Evolutionary conservation across 2,329 filamentous ascomycete genomes (phyloP).

Genomic region (Ceratocystis destructans): DNA sequence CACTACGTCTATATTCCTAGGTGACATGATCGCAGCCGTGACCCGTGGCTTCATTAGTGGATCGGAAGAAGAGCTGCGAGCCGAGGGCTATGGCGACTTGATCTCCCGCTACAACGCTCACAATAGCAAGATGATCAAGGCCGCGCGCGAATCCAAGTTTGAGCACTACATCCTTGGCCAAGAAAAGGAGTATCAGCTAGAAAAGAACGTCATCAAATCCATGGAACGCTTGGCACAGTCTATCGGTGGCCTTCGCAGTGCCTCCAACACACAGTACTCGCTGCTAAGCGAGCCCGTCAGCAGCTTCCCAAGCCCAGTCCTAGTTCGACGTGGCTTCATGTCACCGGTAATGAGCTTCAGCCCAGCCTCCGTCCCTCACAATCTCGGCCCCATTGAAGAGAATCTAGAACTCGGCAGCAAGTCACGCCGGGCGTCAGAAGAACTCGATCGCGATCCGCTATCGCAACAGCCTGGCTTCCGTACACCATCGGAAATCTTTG

Average conservation of each 20-base stretch:
- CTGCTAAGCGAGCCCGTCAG: slow-evolving; percentile 49
- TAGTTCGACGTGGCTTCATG: slow-evolving; percentile 8
- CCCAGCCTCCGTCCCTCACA: slow-evolving; percentile 20
- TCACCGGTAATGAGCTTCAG: slow-evolving; percentile 18
- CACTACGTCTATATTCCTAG: slow-evolving; percentile 54
- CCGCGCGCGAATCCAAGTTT: slow-evolving; percentile 71
- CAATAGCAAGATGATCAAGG: slow-evolving; percentile 52
- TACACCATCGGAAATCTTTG: slow-evolving; percentile 72
- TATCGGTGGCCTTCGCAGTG: slow-evolving; percentile 78
- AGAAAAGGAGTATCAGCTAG: slow-evolving; percentile 64
- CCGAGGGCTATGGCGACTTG: slow-evolving; percentile 40
- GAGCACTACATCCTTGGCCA: slow-evolving; percentile 75
- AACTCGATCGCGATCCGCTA: slow-evolving; percentile 13
- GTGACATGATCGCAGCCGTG: slow-evolving; percentile 69
- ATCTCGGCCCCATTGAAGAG: slow-evolving; percentile 23
- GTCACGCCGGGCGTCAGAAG: slow-evolving; percentile 12
- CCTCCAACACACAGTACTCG: slow-evolving; percentile 76
- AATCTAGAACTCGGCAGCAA: slow-evolving; percentile 6
- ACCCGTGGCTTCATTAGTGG: slow-evolving; percentile 74
- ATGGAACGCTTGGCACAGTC: slow-evolving; percentile 77
- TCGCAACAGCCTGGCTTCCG: slow-evolving; percentile 31
- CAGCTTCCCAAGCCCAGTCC: not conserved
- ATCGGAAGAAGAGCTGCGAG: slow-evolving; percentile 60
- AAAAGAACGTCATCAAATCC: slow-evolving; percentile 67
- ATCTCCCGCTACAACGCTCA: slow-evolving; percentile 17